Evolutionary conservation across 768 basidiomycete genomes (phyloP), one percentile per base, ranked within the genome.

Genomic region (Amylocystis lapponica): DNA sequence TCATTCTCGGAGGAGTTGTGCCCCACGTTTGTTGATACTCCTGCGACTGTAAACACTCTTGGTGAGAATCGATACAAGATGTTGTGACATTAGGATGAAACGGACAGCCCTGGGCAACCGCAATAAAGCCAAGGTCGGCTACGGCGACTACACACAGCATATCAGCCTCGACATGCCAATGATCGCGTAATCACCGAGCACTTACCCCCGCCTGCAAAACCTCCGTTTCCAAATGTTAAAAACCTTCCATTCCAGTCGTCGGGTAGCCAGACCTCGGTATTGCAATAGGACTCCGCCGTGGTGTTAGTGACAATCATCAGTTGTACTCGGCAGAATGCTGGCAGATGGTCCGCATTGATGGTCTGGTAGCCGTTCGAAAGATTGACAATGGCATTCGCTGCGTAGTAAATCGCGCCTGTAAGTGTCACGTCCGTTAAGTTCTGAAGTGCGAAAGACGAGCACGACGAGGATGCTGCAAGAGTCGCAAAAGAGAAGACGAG

Each of bases 221-320:
- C 62, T 30, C 57, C 58, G 31, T 61, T 61, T 5, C 62, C 62
- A 7, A 59, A 31, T 10, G 51, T 53, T 17, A 63, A 46, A 26
- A 60, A 53, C 4, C 62, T 51, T 7, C 57, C 57, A 32, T 60
- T 58, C 60, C 58, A 63, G 3, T 48, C 46, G 29, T 57, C 55
- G 11, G 62, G 62, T 16, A 63, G 54, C 62, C 62, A 63, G 5
- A 57, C 54, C 33, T 61, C 62, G 3, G 56, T 47, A 14, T 27
- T 39, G 6, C 51, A 48, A 2, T 43, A 53, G 22, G 47, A 49
- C 20, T 51, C 47, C 4, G 56, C 51, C 17, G 58, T 53, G 1
- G 53, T 25, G 17, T 56, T 57, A 6, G 56, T 59, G 12, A 47
- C 52, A 23, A 59, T 46, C n/a, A 45, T 39, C 9, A 55, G 50